Evolutionary conservation across 495 filamentous ascomycete species (phyloP).

Genomic region (Talaromyces borbonicus): DNA sequence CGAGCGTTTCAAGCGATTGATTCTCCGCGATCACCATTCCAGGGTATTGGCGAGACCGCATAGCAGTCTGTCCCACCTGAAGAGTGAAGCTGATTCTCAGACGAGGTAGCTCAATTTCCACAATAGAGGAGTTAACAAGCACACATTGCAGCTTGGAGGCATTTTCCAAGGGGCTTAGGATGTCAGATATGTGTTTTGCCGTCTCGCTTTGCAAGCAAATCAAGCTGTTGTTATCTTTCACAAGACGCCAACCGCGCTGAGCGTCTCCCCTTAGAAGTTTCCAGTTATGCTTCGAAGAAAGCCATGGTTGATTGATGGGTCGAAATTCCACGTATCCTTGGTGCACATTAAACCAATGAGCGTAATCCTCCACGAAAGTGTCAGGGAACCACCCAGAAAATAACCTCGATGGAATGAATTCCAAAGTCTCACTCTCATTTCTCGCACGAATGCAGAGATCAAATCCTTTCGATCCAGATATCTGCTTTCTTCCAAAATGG

Average conservation of each 20-base stretch:
- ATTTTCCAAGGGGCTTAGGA: slow-evolving; percentile 25
- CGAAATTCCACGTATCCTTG: slow-evolving; percentile 41
- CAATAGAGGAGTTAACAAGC: slow-evolving; percentile 13
- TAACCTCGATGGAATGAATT: no score
- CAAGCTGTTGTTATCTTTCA: slow-evolving; percentile 12
- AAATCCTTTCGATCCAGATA: no score
- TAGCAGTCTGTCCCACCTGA: slow-evolving; percentile 11
- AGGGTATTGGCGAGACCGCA: slow-evolving; percentile 44
- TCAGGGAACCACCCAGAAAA: slow-evolving; percentile 35
- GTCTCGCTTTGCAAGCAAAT: slow-evolving; percentile 24
- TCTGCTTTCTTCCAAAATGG: no score
- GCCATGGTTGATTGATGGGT: slow-evolving; percentile 32
- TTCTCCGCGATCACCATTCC: slow-evolving; percentile 42
- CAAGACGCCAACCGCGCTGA: slow-evolving; percentile 5
- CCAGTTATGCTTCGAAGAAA: slow-evolving; percentile 18
- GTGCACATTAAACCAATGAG: slow-evolving; percentile 48
- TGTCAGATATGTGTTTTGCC: slow-evolving; percentile 18
- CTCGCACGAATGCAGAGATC: no score
- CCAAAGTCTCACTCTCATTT: no score
- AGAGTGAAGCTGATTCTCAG: slow-evolving; percentile 41
- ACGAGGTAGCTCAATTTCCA: slow-evolving; percentile 38
- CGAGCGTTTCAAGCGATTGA: slow-evolving; percentile 41
- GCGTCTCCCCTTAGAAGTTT: slow-evolving; percentile 9
- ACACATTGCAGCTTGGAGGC: slow-evolving; percentile 23
- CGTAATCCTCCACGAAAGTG: slow-evolving; percentile 34